Evolutionary conservation across 2,329 filamentous ascomycete species (phyloP), one percentile per base, ranked within the genome.

Genomic region (Talaromyces sp.): DNA sequence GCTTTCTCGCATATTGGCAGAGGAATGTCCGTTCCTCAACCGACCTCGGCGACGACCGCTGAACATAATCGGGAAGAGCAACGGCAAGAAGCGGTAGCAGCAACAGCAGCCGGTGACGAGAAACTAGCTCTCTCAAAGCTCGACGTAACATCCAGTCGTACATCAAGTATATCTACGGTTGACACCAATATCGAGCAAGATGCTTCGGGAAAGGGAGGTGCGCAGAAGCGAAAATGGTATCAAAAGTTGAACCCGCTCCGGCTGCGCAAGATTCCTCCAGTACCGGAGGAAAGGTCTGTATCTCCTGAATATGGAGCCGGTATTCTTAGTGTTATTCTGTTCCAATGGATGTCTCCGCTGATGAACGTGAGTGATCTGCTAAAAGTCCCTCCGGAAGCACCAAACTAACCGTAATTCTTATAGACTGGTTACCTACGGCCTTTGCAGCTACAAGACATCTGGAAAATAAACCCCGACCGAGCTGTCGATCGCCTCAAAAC

Each of bases 261-360:
- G 73, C 77, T 79, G 67, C 82, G 82, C 53, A 74, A 76, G 19
- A 78, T 78, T 45, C 86, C 86, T n/a, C 84, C 85, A 2, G 76
- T 88, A 1, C 86, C 87, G 1, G 75, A 83, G 29, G 78, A 84
- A 70, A 78, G 86, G 34, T 72, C 72, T 10, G 77, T 83, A 0
- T 93, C 87, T 5, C 86, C 85, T 68, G 93, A 97, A 78, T 83
- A 92, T 74, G 83, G 81, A 3, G 93, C 93, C 5, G 81, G 85
- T 1, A 89, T 93, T 72, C 85, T 95, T 68, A 96, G 91, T 78
- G 76, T 83, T 65, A 76, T 96, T 25, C 90, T 89, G 3, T 98
- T 97, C 74, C 87, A 92, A 75, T 98, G 94, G 94, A 94, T 97
- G 84, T 88, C 88, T 0, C 89, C 92, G 1, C 75, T 98, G 64